These are phyloP conservation scores for Amanita fuliginea DNA, from an alignment of 768 basidiomycete genomes.

Conservation along the genomic window DNA sequence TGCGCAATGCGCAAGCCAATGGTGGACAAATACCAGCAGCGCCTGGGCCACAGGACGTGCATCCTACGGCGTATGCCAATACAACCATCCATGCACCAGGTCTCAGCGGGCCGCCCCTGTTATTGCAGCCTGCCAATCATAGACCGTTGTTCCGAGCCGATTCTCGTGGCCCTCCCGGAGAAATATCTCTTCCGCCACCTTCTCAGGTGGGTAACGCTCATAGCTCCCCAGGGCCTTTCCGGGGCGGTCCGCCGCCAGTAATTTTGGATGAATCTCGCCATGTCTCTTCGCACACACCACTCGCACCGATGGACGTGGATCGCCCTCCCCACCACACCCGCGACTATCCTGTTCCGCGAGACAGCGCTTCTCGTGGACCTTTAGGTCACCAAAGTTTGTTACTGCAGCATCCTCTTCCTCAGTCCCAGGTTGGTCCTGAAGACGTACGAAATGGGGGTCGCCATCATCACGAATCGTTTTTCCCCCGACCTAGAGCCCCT, in stretches of 20 bases:
- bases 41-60: conserved; percentile 90
- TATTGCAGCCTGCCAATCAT: conserved; percentile 40
- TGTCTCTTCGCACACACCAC: conserved; percentile 49
- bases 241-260: conserved; percentile 76
- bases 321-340: conserved; percentile 41
- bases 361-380: conserved; percentile 37
- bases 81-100: conserved; percentile 63
- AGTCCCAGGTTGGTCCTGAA: conserved; percentile 42
- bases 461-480: conserved; percentile 46
- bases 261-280: conserved; percentile 70
- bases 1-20: conserved; percentile 71
- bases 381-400: conserved; percentile 44
- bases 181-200: conserved; percentile 51
- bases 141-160: conserved; percentile 57
- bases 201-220: conserved; percentile 35
- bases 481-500: conserved; percentile 39
- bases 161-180: conserved; percentile 49
- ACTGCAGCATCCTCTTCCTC: conserved; percentile 60
- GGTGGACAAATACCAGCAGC: conserved; percentile 74
- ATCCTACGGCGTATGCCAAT: conserved; percentile 88
- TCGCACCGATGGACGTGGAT: conserved; percentile 76
- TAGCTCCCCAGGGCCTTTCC: conserved; percentile 64
- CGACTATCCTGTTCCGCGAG: conserved; percentile 44
- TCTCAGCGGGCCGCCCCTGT: conserved; percentile 54
- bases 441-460: conserved; percentile 36